Base-by-base conservation (phyloP, 2,329 filamentous ascomycete species). In the Xylariaceae sp. region DNA sequence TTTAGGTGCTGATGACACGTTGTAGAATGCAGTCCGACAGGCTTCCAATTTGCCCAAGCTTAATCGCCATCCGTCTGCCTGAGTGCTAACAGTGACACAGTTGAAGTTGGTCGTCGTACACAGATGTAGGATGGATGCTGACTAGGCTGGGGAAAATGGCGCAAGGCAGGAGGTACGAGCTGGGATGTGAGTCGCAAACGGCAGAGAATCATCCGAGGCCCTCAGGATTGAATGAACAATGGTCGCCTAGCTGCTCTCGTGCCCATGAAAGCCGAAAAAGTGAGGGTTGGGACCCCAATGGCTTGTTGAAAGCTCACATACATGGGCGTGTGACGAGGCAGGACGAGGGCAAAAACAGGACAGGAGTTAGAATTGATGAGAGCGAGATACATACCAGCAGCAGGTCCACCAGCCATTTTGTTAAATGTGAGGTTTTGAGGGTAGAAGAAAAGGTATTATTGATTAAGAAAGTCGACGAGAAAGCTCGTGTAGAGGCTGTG, bases 321-420 rank as follows among this genome's bases (percentile, higher is more conserved):
- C n/a, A n/a, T n/a, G n/a, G n/a, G n/a, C n/a, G n/a, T n/a, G 48
- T 48, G 54, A 49, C 39, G 39, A 45, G 29, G 48, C n/a, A 37
- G 17, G 38, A 37, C 42, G 37, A 34, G 23, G 16, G 21, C 46
- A 36, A 27, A 33, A 48, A 22, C 37, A 33, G 35, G 47, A 52
- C 43, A 54, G 50, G 53, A 23, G 37, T 29, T 22, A 35, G 37
- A n/a, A 22, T 36, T n/a, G 17, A 49, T 42, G 50, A 44, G 53
- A 36, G 42, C 46, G 20, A 49, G 37, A 32, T 48, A 67, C 72
- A 57, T 71, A 75, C 72, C 72, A 51, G 67, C 61, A 61, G 65
- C 61, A 63, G 65, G n/a, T n/a, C n/a, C n/a, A n/a, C n/a, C 68
- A 63, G 55, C 58, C 65, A 73, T 73, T 64, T 68, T 74, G 64